Conservation (phyloP, 179 eudicot species). For the Nepenthes alata region DNA sequence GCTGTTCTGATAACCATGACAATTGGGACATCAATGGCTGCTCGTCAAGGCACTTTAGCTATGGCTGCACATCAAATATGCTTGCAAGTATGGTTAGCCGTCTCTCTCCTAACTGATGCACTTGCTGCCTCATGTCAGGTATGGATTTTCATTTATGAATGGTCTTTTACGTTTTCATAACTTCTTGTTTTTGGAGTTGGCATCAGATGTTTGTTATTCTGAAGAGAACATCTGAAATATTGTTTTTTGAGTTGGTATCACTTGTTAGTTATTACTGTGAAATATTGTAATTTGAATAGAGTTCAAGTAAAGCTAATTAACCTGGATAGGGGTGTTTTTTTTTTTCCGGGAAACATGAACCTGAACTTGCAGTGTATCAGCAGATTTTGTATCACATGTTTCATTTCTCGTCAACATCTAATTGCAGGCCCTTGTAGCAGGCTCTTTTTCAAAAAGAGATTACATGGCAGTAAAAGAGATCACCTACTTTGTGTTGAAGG, state of each 20-base stretch:
- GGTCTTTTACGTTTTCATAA: not conserved
- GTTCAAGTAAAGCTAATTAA: too few relatives aligned
- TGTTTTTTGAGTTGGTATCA: too few relatives aligned
- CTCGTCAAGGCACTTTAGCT: conserved; percentile 86
- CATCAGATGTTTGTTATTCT: not conserved
- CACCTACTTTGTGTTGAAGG: conserved; percentile 64
- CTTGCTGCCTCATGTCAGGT: conserved; percentile 91
- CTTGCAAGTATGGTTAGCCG: conserved; percentile 92
- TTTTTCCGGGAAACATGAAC: not conserved
- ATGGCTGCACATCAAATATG: conserved; percentile 99
- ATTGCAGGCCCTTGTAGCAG: conserved; percentile 70
- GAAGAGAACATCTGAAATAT: too few relatives aligned
- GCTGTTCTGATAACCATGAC: conserved; percentile 76
- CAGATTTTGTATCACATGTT: not conserved
- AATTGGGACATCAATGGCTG: conserved; percentile 88
- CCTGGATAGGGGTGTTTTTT: too few relatives aligned
- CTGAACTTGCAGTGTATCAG: not conserved
- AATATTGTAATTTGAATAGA: too few relatives aligned
- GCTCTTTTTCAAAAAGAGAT: conserved; percentile 62
- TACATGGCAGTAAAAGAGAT: conserved; percentile 55
- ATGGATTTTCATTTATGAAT: not conserved
- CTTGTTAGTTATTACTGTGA: too few relatives aligned
- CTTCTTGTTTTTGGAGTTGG: not conserved
- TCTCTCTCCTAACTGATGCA: conserved; percentile 84
- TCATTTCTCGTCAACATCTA: not conserved